Evolutionary conservation across 345 rosid genomes (phyloP), one percentile per base, ranked within the genome.

Genomic region (Citrus unshiu): DNA sequence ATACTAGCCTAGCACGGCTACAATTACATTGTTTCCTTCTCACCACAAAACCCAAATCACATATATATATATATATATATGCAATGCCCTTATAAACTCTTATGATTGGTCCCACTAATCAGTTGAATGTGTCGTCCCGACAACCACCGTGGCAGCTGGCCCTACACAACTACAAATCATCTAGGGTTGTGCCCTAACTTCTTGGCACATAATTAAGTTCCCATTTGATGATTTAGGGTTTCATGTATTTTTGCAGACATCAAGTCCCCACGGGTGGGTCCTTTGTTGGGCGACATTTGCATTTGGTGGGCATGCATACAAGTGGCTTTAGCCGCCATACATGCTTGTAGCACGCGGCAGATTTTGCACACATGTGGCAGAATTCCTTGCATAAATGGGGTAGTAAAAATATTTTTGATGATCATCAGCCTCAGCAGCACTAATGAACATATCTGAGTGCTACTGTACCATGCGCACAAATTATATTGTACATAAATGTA

Each of bases 401-500:
- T 73, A 34, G 59, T 51, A 30, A 46, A 46, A 46, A 46, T 46
- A 46, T 46, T 46, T 46, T 46, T 46, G 51, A 43, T 12, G 51
- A 46, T 46, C 51, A 46, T 46, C 51, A 46, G 51, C 51, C 51
- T 46, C 18, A 13, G 51, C 51, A 46, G 51, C 51, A 46, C 87
- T 82, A 62, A 74, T 79, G 79, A 70, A 83, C 78, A 63, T 68
- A 32, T 72, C 80, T 77, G 86, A 88, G 95, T 93, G 95, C 89
- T 81, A 92, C 96, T 89, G 94, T 93, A 84, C 84, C 98, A 93
- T 88, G 98, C 91, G 93, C 90, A 87, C 87, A 87, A 66, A 80
- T 74, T 34, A 58, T 69, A 58, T 81, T 73, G 63, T 78, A 70
- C 74, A 75, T 35, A 74, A 75, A 72, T 74, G 74, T 79, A 74